Evolutionary conservation across 2,329 filamentous ascomycete genomes (phyloP), one percentile per base, ranked within the genome.

Genomic region (Fusarium anguioides): DNA sequence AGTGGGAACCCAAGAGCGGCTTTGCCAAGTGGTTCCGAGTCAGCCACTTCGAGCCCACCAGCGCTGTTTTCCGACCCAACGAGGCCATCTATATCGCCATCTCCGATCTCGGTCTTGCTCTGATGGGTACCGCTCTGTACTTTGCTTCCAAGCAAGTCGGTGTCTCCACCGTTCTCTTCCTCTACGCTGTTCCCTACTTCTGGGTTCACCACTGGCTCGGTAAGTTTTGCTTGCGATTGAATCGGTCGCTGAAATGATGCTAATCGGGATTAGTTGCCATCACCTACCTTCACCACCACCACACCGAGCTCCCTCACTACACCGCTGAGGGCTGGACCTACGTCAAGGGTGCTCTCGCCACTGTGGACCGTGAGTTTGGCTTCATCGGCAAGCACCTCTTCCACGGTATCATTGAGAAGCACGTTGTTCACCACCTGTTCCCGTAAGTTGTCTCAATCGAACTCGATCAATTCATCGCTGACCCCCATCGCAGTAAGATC

Each of bases 271-370:
- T 59, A 88, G 89, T 92, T 20, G 89, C 89, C 65, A 92, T 92
- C 74, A 92, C 90, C 45, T 92, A 91, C 78, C 87, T 92, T 20
- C 90, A 92, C 78, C 90, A 92, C 82, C 90, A 88, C 54, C 87
- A 91, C 74, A 79, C 79, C n/a, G 77, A 80, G 31, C 71, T 79
- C 26, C 74, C 71, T 37, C 75, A 77, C 67, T 77, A 75, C 64
- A 81, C 82, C 27, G 79, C 81, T 10, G 81, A 83, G 39, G 80
- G 81, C 47, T 90, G 87, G 87, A 88, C 84, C 27, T 90, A 86
- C 71, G 81, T 86, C 68, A 84, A 86, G 68, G 88, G 88, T 23
- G 87, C 87, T 11, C 79, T 85, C 18, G 83, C 85, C 12, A 90
- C 88, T 3, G 81, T 90, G 21, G 88, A 90, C 75, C 84, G 88